Conservation (phyloP, 495 filamentous ascomycete genomes). For the Penicillium herquei region DNA sequence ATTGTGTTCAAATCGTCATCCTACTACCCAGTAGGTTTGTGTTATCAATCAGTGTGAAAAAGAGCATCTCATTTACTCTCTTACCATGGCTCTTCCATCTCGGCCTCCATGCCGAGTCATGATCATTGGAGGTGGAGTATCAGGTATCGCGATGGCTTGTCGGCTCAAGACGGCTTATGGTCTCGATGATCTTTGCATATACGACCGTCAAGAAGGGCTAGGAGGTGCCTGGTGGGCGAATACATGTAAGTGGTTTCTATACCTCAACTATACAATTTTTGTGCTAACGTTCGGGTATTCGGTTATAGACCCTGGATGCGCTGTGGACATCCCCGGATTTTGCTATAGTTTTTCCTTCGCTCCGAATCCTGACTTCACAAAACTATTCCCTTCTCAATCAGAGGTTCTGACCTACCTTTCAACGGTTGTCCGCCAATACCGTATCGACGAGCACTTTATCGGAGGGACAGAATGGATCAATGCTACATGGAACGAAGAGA, state of each 20-base stretch:
- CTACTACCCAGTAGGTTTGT: too few species aligned
- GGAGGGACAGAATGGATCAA: constrained; percentile 14
- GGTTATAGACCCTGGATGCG: constrained; percentile 5
- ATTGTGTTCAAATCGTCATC: too few species aligned
- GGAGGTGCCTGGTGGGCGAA: constrained; percentile 5
- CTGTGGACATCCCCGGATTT: constrained; percentile 4
- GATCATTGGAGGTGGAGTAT: constrained; percentile 4
- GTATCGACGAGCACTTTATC: constrained; percentile 16
- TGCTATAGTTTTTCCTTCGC: constrained; percentile 7
- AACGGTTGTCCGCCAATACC: neutral
- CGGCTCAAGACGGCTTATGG: neutral
- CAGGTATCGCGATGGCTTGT: constrained; percentile 5
- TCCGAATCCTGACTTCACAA: neutral
- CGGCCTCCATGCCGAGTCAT: neutral
- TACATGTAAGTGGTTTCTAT: neutral
- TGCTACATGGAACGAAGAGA: constrained; percentile 17
- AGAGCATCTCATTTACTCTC: neutral
- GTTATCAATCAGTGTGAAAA: too few species aligned
- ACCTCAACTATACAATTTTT: neutral
- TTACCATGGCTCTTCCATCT: neutral
- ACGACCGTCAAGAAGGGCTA: neutral
- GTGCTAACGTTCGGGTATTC: neutral
- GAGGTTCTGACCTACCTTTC: neutral
- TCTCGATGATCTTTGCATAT: neutral
- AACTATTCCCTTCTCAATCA: neutral